Evolutionary conservation across 192 early-diverging fungal species (phyloP).

Genomic region (Rhizophagus clarus): DNA sequence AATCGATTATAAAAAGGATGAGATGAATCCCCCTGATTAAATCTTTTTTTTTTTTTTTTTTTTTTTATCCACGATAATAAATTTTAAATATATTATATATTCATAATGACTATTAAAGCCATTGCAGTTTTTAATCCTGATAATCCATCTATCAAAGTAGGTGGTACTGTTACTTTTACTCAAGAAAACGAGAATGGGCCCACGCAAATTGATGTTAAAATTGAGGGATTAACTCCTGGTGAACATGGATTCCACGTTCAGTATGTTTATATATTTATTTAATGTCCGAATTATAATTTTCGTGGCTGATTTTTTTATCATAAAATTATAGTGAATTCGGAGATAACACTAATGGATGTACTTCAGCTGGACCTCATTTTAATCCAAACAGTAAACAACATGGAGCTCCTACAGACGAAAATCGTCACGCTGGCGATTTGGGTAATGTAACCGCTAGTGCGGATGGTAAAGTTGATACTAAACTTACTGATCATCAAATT

Average conservation of each 20-base stretch:
- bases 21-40: not conserved
- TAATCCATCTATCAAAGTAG: conserved; percentile 37
- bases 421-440: conserved; percentile 88
- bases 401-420: conserved; percentile 68
- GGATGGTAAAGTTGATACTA: conserved; percentile 57
- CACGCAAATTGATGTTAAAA: conserved; percentile 55
- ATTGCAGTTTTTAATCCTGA: not conserved
- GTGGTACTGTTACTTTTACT: conserved; percentile 70
- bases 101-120: conserved; percentile 2
- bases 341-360: conserved; percentile 83
- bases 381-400: conserved; percentile 80
- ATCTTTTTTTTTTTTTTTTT: not conserved
- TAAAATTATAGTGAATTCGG: conserved; percentile 62
- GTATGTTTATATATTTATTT: conserved; percentile 32
- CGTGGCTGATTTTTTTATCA: not conserved
- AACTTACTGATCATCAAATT: conserved; percentile 63
- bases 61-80: not conserved
- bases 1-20: not conserved
- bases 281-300: not conserved
- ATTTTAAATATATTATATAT: not conserved
- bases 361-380: conserved; percentile 84
- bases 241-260: conserved; percentile 92
- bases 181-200: conserved; percentile 63
- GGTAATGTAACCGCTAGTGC: conserved; percentile 74
- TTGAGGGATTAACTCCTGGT: conserved; percentile 69